Conservation (phyloP, 345 rosid genomes). For the Gossypium australe region DNA sequence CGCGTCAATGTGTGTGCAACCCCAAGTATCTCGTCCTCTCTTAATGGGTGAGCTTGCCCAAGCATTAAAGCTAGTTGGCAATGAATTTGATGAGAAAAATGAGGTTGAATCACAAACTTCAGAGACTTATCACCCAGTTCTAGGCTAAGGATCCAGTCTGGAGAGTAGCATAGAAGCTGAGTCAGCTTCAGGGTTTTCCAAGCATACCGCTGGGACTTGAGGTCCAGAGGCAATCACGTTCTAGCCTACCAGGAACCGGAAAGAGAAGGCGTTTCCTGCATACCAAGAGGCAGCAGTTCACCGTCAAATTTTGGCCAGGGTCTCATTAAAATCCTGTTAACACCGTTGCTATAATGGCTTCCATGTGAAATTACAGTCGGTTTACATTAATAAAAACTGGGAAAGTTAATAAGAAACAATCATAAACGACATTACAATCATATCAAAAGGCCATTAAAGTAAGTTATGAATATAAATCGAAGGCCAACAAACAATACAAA, state of each 20-base stretch:
- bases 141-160: no score
- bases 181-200: no score
- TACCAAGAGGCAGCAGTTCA: slow-evolving; percentile 42
- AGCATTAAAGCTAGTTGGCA: slow-evolving; percentile 59
- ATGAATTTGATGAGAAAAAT: slow-evolving; percentile 42
- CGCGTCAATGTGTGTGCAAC: slow-evolving; percentile 74
- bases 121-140: no score
- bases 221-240: background rate
- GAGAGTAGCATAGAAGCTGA: no score
- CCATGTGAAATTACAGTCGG: background rate
- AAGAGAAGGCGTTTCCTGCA: slow-evolving; percentile 44
- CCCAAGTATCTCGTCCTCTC: slow-evolving; percentile 58
- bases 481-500: slow-evolving; percentile 7
- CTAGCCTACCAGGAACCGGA: slow-evolving; percentile 37
- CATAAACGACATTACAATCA: background rate
- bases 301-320: slow-evolving; percentile 32
- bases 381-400: background rate
- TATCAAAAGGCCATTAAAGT: background rate
- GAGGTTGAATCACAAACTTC: slow-evolving; percentile 18
- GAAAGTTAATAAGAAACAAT: slow-evolving; percentile 4
- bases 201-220: no score
- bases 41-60: slow-evolving; percentile 77
- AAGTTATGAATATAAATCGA: background rate
- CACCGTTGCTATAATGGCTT: background rate
- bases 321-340: slow-evolving; percentile 12